These are phyloP conservation scores for Coemansia sp. DNA, from an alignment of 371 early-diverging fungal genomes.

Conservation along the genomic window DNA sequence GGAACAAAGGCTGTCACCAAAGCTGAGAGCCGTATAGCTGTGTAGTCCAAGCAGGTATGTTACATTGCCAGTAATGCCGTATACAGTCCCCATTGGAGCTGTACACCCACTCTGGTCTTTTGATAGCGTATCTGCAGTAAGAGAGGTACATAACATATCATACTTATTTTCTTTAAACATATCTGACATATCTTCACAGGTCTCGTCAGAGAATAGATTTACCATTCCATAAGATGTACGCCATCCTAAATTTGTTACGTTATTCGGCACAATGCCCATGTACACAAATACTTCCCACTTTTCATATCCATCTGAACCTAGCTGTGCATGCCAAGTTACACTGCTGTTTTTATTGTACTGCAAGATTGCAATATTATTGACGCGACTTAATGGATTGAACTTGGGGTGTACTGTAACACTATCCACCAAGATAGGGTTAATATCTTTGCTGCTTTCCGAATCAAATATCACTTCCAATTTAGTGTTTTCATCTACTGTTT, in stretches of 20 bases:
- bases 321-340: not conserved
- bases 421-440: not conserved
- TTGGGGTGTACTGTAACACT: slow-evolving; percentile 15
- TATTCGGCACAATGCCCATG: not conserved
- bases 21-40: not conserved
- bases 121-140: not conserved
- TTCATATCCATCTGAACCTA: not conserved
- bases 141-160: not conserved
- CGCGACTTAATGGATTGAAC: slow-evolving; percentile 12
- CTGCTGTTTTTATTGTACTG: slow-evolving; percentile 12
- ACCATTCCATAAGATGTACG: no score
- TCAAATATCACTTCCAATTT: slow-evolving; percentile 9
- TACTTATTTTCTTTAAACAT: not conserved
- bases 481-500: not conserved
- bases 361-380: slow-evolving; percentile 27
- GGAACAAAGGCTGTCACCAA: not conserved
- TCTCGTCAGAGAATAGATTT: not conserved
- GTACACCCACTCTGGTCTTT: not conserved
- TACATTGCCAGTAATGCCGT: not conserved
- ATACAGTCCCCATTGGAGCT: not conserved
- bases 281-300: not conserved
- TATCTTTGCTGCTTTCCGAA: not conserved
- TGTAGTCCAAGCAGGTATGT: not conserved
- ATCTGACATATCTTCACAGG: not conserved
- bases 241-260: not conserved